Evolutionary conservation across 2,329 filamentous ascomycete genomes (phyloP), one percentile per base, ranked within the genome.

Genomic region (Sclerotinia nivalis): DNA sequence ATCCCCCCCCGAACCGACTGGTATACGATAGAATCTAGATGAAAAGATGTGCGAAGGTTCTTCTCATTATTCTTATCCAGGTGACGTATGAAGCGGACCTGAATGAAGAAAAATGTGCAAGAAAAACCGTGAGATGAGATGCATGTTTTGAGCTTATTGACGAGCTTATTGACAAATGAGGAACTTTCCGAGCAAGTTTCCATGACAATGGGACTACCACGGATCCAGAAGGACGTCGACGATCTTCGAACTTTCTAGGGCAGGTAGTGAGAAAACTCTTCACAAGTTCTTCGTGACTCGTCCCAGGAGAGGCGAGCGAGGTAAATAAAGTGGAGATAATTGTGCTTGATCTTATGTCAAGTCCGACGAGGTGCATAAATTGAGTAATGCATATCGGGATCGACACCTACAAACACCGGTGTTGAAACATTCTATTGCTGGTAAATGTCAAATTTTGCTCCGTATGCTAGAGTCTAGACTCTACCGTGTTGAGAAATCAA

Each of bases 31-130:
- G n/a, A 43, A 59, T 59, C 56, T 59, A n/a, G 56, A 59, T 59
- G 56, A 43, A 59, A 43, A 18, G 34, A 59, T 59, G 0, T 25
- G 56, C 34, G 31, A 62, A 37, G 15, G 43, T 34, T 62, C 59
- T 62, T 49, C 43, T 49, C 43, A 0, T 13, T 31, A 1, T 13
- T 47, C 12, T 31, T 10, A 49, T 22, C 59, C 10, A 47, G 1
- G 54, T 37, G 20, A 37, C 54, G 31, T 58, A 49, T 49, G 31
- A 49, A 34, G 43, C 59, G 59, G 59, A 62, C 59, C 43, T 34
- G 20, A 18, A 28, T 34, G 28, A 49, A 34, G 59, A 47, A 43
- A 40, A 59, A 59, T 22, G 37, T 37, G 47, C 22, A 22, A n/a
- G 22, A 40, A n/a, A 56, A 58, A 22, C 20, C 2, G 31, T 9